Conservation (phyloP, 495 filamentous ascomycete species). For the Neurospora tetraspora region DNA sequence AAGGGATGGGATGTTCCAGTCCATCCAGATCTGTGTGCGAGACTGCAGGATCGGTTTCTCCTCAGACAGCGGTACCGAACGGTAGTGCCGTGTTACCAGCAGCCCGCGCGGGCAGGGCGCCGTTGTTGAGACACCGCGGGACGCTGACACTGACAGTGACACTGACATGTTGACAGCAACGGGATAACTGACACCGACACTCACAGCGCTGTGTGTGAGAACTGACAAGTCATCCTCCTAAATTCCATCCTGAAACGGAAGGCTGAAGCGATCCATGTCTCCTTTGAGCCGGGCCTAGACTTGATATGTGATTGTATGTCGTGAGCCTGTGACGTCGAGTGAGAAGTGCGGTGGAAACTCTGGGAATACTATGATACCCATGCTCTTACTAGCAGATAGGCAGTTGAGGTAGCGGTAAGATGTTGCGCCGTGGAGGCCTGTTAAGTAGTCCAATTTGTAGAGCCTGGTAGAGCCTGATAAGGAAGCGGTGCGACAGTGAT, state of each 20-base stretch:
- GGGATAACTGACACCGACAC: not conserved
- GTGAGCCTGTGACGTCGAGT: not conserved
- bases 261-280: not conserved
- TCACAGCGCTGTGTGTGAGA: not conserved
- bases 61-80: not conserved
- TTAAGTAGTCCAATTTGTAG: not conserved
- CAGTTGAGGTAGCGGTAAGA: not conserved
- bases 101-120: not conserved
- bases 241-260: not conserved
- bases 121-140: not conserved
- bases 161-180: not conserved
- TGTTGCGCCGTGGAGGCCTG: not conserved
- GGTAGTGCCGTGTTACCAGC: not conserved
- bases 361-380: not conserved
- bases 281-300: not conserved
- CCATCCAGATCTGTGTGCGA: not conserved
- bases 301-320: not conserved
- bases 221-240: not conserved
- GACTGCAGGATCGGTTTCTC: not conserved
- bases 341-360: not conserved
- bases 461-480: not conserved
- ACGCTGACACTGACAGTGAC: not conserved
- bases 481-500: not conserved
- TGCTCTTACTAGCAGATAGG: not conserved
- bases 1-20: not conserved